Conservation (phyloP, 495 filamentous ascomycete genomes). For the Penicillium roqueforti region DNA sequence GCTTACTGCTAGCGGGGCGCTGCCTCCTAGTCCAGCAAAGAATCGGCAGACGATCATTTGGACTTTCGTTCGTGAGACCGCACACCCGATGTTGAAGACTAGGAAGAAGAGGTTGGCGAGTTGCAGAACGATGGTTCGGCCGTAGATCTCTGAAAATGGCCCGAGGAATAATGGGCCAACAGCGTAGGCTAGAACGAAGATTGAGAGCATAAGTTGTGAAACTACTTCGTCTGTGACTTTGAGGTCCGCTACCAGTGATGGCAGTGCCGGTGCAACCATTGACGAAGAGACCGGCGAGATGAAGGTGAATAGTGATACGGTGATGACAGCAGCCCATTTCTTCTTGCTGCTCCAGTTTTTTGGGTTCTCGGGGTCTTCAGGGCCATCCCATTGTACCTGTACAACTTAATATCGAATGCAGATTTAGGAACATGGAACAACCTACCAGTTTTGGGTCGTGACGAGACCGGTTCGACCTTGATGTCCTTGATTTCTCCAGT, state of each 20-base stretch:
- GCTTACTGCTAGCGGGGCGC: constrained; percentile 49
- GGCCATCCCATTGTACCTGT: constrained; percentile 52
- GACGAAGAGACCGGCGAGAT: constrained; percentile 68
- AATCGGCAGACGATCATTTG: constrained; percentile 56
- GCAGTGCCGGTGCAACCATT: constrained; percentile 68
- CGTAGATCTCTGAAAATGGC: constrained; percentile 72
- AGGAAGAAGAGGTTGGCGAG: constrained; percentile 63
- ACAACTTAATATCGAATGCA: constrained; percentile 1
- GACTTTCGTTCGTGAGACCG: constrained; percentile 44
- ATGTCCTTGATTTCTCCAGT: constrained; percentile 25
- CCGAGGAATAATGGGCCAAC: constrained; percentile 65
- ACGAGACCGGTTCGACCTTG: constrained; percentile 17
- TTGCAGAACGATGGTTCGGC: constrained; percentile 58
- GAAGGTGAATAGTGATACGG: constrained; percentile 61
- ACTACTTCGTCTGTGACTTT: constrained; percentile 53
- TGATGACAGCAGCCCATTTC: constrained; percentile 61
- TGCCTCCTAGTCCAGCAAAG: constrained; percentile 54
- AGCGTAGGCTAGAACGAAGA: constrained; percentile 74
- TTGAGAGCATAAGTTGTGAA: constrained; percentile 58
- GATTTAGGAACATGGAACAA: not conserved
- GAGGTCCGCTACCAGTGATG: constrained; percentile 54
- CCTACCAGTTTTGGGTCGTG: constrained; percentile 29
- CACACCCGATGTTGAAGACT: constrained; percentile 54
- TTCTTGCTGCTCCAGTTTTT: constrained; percentile 52
- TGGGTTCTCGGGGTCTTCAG: constrained; percentile 55